A percentile compares a stretch with the other conserved stretches of the same genome.
Evolutionary conservation across 2,329 filamentous ascomycete genomes (phyloP).

Genomic region (Pleoardoris graminearum): DNA sequence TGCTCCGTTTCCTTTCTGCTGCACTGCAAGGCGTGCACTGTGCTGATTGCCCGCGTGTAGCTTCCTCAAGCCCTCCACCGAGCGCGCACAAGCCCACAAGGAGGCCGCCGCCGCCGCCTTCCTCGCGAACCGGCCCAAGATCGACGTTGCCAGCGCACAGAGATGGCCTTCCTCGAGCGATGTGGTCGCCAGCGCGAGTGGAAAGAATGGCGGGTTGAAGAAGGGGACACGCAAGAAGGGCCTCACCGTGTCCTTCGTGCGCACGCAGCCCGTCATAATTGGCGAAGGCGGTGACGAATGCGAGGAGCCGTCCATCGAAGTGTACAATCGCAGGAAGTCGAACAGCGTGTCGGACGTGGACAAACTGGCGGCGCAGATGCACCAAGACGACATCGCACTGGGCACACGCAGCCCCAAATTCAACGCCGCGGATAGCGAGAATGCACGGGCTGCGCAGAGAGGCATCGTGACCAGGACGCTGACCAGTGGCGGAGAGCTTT

Average conservation of each 20-base stretch:
- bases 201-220: constrained; percentile 43
- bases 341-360: constrained; percentile 23
- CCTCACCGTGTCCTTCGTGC: constrained; percentile 73
- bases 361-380: constrained; percentile 21
- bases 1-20: too few species aligned
- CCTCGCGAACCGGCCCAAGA: constrained; percentile 43
- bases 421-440: constrained; percentile 28
- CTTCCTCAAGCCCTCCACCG: constrained; percentile 60
- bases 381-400: constrained; percentile 38
- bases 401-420: constrained; percentile 30
- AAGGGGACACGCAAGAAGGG: constrained; percentile 61
- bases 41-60: not conserved
- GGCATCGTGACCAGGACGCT: constrained; percentile 40
- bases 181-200: constrained; percentile 43
- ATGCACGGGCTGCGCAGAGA: constrained; percentile 27
- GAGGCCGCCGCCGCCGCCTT: constrained; percentile 35
- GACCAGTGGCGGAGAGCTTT: constrained; percentile 42
- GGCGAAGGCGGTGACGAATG: constrained; percentile 91
- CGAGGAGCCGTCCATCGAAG: constrained; percentile 70
- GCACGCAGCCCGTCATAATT: constrained; percentile 76
- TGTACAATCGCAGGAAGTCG: constrained; percentile 61
- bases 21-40: not conserved
- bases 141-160: constrained; percentile 56
- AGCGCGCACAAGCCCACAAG: constrained; percentile 43
- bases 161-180: constrained; percentile 56